Conservation (phyloP, 1,139 yeast genomes). For the Zygoascus sp. region DNA sequence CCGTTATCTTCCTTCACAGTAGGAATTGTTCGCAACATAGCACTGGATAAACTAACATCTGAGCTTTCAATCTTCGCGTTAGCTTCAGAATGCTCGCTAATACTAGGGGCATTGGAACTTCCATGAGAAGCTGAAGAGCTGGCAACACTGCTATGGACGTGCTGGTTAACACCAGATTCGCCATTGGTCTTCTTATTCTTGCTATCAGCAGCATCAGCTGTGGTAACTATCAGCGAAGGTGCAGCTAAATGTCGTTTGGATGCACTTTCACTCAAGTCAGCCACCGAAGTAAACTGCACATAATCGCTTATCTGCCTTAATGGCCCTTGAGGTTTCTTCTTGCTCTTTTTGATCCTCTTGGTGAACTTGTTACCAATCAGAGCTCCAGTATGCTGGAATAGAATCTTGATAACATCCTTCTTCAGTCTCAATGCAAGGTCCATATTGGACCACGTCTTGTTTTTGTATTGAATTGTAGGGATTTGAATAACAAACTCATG, state of each 20-base stretch:
- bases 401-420: conserved; percentile 62
- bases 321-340: conserved; percentile 15
- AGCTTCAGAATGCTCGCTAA: neutral
- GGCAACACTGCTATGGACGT: neutral
- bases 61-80: neutral
- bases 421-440: conserved; percentile 63
- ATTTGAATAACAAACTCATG: conserved; percentile 60
- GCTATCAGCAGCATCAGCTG: neutral
- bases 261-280: conserved; percentile 23
- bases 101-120: neutral
- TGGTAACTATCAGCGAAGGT: neutral
- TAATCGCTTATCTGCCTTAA: conserved; percentile 35
- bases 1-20: neutral
- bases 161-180: neutral
- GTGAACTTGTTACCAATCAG: conserved; percentile 73
- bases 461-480: conserved; percentile 59
- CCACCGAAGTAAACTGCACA: conserved; percentile 33
- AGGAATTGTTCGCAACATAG: neutral
- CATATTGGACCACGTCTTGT: conserved; percentile 75
- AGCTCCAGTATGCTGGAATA: conserved; percentile 72
- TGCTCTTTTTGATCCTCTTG: conserved; percentile 30
- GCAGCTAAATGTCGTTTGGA: neutral
- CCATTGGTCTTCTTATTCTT: neutral
- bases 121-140: neutral
- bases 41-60: neutral